These are phyloP conservation scores for Wolfiporia cocos DNA, from an alignment of 1,284 basidiomycete species.

Conservation along the genomic window DNA sequence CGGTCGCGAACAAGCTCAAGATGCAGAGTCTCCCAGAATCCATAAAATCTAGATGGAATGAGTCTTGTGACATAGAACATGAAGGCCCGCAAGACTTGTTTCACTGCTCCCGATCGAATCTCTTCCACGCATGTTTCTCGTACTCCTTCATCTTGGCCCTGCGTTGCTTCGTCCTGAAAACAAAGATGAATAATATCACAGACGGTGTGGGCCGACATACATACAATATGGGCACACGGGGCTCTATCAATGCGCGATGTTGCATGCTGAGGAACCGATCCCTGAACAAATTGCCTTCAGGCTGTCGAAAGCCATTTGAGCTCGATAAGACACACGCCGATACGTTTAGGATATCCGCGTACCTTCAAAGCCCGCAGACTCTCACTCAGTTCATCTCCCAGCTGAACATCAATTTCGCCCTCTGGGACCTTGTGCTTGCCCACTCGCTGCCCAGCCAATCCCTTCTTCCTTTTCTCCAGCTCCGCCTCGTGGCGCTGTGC, in stretches of 20 bases:
- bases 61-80: no score
- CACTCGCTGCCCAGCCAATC: slow-evolving; percentile 62
- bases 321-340: slow-evolving; percentile 6
- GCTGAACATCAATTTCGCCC: slow-evolving; percentile 75
- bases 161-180: slow-evolving; percentile 55
- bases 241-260: slow-evolving; percentile 73
- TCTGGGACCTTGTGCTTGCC: slow-evolving; percentile 76
- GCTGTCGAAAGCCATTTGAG: slow-evolving; percentile 36
- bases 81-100: no score
- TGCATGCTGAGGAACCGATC: slow-evolving; percentile 85
- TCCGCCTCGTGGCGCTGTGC: slow-evolving; percentile 31
- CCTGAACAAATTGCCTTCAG: slow-evolving; percentile 90
- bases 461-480: slow-evolving; percentile 42
- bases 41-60: no score
- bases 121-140: slow-evolving; percentile 88
- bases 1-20: no score
- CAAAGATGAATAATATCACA: slow-evolving; percentile 4
- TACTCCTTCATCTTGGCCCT: slow-evolving; percentile 64
- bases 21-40: no score
- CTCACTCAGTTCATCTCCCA: slow-evolving; percentile 90
- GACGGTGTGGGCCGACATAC: slow-evolving; percentile 26
- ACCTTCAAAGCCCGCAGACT: slow-evolving; percentile 83
- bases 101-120: slow-evolving; percentile 45
- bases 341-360: slow-evolving; percentile 11
- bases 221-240: slow-evolving; percentile 67